Conservation (phyloP, 352 stramenopile genomes). For the Pythium aristosporum region DNA sequence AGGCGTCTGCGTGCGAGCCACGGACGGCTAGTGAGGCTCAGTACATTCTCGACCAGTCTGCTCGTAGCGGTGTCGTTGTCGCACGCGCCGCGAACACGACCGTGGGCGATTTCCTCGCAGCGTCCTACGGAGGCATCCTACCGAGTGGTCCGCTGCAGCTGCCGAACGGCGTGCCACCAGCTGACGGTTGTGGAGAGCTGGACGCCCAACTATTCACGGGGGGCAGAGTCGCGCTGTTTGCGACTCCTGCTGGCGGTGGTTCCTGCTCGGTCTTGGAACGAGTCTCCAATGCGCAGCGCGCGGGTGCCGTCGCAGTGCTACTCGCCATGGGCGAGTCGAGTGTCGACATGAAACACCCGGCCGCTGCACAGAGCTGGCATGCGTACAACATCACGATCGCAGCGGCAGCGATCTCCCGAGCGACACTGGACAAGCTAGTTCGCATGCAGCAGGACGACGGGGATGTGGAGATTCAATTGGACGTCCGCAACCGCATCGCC, state of each 20-base stretch:
- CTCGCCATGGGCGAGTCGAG: constrained; percentile 38
- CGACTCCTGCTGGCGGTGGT: constrained; percentile 14
- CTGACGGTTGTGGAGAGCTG: constrained; percentile 15
- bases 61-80: constrained; percentile 41
- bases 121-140: constrained; percentile 50
- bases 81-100: constrained; percentile 15
- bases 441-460: constrained; percentile 6
- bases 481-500: constrained; percentile 40
- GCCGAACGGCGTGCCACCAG: constrained; percentile 20
- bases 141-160: constrained; percentile 31
- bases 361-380: constrained; percentile 45
- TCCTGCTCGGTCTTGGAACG: constrained; percentile 42
- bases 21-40: constrained; percentile 27
- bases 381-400: constrained; percentile 75
- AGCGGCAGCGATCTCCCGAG: constrained; percentile 36
- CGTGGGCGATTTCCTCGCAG: constrained; percentile 51
- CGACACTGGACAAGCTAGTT: constrained; percentile 31
- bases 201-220: constrained; percentile 6
- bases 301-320: constrained; percentile 41
- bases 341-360: constrained; percentile 31
- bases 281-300: constrained; percentile 44
- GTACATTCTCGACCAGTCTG: constrained; percentile 37
- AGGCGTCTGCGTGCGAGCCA: constrained; percentile 47
- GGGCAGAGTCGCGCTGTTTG: constrained; percentile 36
- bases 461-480: constrained; percentile 26